Base-by-base conservation (phyloP, 345 rosid genomes). In the Mallotus nudiflorus region DNA sequence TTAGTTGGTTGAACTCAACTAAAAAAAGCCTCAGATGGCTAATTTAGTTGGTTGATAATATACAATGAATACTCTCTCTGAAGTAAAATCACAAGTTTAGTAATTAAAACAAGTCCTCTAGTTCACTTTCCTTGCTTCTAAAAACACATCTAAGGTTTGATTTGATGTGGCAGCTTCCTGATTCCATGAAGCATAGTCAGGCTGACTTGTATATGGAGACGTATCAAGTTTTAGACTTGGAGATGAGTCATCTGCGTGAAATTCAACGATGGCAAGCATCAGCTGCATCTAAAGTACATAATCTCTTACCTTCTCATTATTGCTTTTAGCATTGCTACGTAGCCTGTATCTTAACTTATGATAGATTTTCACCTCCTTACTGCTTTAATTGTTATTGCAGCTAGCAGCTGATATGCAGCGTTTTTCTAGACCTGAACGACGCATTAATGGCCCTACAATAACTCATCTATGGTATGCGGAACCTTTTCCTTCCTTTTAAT, bases 361-460 rank as follows among this genome's bases (percentile, higher is more conserved):
- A 57, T 49, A 29, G 44, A 58, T 42, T 75, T 19, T 58, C 49
- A 37, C 24, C 16, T 53, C 24, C 48, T 22, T 35, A 65, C 27
- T 37, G 58, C 69, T 79, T 11, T 60, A 66, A 71, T 16, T 80
- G 81, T 24, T 67, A 18, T 63, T 85, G 79, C 96, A 95, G 99
- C 86, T 95, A 66, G 99, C 98, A 69, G 96, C 94, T 73, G 99
- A 95, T 71, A 95, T 92, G 99, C 99, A 95, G 81, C 92, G 98
- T 11, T 95, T 95, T 86, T 95, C 99, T 39, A 88, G 98, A 85
- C 98, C 99, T 46, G 98, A 95, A 71, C 75, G 98, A 51, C 90
- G 96, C 45, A 95, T 95, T 71, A 95, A 95, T 85, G 99, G 98
- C 51, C 99, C 99, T 51, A 86, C 97, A 65, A 82, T 92, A 68